Conservation (phyloP, 371 early-diverging fungal species). For the Zopfochytrium polystomum region DNA sequence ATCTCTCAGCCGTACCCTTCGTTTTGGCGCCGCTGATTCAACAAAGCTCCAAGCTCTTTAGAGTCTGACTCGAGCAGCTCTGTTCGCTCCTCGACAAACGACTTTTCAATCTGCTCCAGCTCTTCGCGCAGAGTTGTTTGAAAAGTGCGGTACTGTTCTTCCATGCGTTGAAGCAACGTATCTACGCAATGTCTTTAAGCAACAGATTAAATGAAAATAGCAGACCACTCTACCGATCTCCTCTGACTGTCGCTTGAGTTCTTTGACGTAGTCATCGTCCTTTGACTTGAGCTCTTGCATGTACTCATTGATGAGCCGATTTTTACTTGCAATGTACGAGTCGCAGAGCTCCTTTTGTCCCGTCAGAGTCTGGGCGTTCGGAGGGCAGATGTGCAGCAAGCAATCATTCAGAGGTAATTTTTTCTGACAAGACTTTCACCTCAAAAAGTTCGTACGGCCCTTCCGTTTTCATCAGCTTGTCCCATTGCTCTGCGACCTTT, state of each 20-base stretch:
- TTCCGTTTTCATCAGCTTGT: slow-evolving; percentile 17
- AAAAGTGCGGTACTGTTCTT: slow-evolving; percentile 42
- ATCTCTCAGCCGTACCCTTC: slow-evolving; percentile 33
- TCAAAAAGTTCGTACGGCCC: slow-evolving; percentile 47
- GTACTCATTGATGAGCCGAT: slow-evolving; percentile 48
- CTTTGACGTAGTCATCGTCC: slow-evolving; percentile 57
- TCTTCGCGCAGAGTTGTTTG: slow-evolving; percentile 45
- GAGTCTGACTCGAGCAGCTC: slow-evolving; percentile 45
- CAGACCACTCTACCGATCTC: slow-evolving; percentile 40
- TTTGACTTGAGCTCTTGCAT: slow-evolving; percentile 47
- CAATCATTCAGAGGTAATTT: background rate
- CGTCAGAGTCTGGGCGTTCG: slow-evolving; percentile 25
- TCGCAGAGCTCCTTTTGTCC: slow-evolving; percentile 45
- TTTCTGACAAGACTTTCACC: slow-evolving; percentile 16
- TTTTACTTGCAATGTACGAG: slow-evolving; percentile 39
- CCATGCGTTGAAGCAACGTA: slow-evolving; percentile 48
- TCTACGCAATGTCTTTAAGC: slow-evolving; percentile 26
- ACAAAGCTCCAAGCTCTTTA: slow-evolving; percentile 41
- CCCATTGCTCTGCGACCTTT: slow-evolving; percentile 26
- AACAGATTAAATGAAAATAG: background rate
- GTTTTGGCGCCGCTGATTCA: slow-evolving; percentile 34
- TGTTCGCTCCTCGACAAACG: slow-evolving; percentile 50
- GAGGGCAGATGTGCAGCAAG: background rate
- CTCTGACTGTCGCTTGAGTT: slow-evolving; percentile 53
- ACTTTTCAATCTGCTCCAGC: slow-evolving; percentile 48